Evolutionary conservation across 179 eudicot species (phyloP).

Genomic region (Spergularia azorica): DNA sequence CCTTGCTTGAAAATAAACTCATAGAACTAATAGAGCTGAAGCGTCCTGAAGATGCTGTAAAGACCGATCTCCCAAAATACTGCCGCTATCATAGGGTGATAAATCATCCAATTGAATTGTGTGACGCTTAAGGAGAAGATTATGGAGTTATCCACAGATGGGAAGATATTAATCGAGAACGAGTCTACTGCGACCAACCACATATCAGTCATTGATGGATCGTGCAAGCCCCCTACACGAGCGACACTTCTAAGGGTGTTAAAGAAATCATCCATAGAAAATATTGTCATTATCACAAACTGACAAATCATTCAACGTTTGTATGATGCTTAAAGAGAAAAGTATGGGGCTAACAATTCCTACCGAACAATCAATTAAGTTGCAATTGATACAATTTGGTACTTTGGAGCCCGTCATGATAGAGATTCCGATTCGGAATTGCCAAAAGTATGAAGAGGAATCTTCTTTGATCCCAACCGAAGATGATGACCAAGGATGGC

Average conservation of each 20-base stretch:
- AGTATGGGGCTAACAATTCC: too few species aligned
- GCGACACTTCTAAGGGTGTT: too few species aligned
- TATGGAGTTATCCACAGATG: not conserved
- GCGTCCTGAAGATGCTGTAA: not conserved
- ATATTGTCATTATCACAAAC: not conserved
- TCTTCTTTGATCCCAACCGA: too few species aligned
- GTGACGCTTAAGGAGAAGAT: too few species aligned
- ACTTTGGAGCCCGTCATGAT: not conserved
- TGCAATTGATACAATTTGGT: conserved; percentile 17
- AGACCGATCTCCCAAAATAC: not conserved
- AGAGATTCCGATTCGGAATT: too few species aligned
- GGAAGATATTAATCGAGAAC: not conserved
- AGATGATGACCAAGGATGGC: conserved; percentile 1
- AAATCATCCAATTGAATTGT: not conserved
- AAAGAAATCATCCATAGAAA: too few species aligned
- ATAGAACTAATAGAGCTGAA: not conserved
- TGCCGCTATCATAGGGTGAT: not conserved
- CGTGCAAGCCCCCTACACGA: too few species aligned
- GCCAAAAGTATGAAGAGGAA: not conserved
- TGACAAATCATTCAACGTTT: too few species aligned
- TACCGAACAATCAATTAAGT: too few species aligned
- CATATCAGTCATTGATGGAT: too few species aligned
- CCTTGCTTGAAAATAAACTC: conserved; percentile 8
- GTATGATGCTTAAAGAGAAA: too few species aligned
- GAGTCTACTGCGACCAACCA: not conserved